Base-by-base conservation (phyloP, 352 stramenopile genomes). In the Blastocystis sp. region DNA sequence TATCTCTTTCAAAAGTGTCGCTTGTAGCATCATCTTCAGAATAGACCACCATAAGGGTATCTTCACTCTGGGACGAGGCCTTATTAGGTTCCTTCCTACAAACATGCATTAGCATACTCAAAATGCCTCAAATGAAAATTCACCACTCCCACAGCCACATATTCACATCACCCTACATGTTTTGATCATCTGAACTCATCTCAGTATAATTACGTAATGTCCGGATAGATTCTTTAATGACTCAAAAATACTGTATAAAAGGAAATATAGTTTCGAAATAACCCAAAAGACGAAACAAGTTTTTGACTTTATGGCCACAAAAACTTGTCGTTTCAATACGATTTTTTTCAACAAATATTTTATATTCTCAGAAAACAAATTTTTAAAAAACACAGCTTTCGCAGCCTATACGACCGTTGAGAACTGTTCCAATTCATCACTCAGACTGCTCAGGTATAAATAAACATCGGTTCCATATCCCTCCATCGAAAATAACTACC, bases 391-490 rank as follows among this genome's bases (percentile, higher is more conserved):
- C 50, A 59, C 50, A 3, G 1, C 20, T 13, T n/a, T 59, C 20
- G 11, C 13, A 24, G 18, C 65, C 39, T 81, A 81, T 4, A 85
- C 73, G n/a, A 24, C 39, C 11, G 73, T 66, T 16, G 43, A 85
- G 73, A 96, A 92, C 41, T 94, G 94, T 59, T 96, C 94, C 7
- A 93, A 95, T 34, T 94, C 94, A 76, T 96, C 94, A 16, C 94
- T 93, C 39, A 97, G 93, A 76, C 94, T 94, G 91, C 95, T 96
- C 4, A 97, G 85, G 68, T 96, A 94, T 87, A 97, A 82, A 73
- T 97, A 97, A 20, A 94, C 94, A 76, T 97, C 95, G 0, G 95
- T 97, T 81, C 95, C 95, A 81, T 96, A 97, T 41, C 95, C 95
- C 76, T 97, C 95, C 94, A 96, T 97, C 5, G 94, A 96, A 76